Evolutionary conservation across 148 eudicot genomes (phyloP).

Genomic region (Pharnaceum exiguum): DNA sequence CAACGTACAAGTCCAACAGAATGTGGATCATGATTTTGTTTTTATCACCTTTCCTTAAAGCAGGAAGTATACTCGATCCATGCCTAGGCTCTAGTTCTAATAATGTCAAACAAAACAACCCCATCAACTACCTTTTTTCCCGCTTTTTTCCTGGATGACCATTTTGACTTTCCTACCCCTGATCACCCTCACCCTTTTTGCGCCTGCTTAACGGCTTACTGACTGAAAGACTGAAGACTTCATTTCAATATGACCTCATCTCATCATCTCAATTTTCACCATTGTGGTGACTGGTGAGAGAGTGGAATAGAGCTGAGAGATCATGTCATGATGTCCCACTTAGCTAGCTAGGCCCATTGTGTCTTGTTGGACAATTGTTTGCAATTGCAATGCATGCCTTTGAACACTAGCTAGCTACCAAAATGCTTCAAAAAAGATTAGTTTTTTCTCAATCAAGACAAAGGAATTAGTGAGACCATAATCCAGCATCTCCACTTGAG

Average conservation of each 20-base stretch:
- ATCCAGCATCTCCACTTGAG: conserved; percentile 34
- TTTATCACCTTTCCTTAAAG: conserved; percentile 23
- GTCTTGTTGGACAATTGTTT: too few species aligned
- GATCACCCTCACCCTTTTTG: conserved; percentile 8
- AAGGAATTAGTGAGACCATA: not conserved
- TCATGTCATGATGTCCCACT: conserved; percentile 39
- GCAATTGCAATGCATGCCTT: conserved; percentile 32
- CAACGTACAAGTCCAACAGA: too few species aligned
- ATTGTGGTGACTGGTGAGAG: not conserved
- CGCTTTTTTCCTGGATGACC: conserved; percentile 23
- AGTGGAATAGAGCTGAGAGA: not conserved
- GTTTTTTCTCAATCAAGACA: conserved; percentile 15
- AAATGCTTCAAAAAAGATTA: conserved; percentile 40
- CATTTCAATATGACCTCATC: not conserved
- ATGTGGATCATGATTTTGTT: conserved; percentile 26
- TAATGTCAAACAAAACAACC: conserved; percentile 35
- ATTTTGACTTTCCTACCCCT: conserved; percentile 21
- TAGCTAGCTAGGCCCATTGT: conserved; percentile 15
- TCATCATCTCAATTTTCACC: not conserved
- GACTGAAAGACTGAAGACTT: not conserved
- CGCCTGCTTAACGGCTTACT: conserved; percentile 27
- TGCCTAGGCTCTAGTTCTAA: not conserved
- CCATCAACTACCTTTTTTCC: conserved; percentile 20
- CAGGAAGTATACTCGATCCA: conserved; percentile 4
- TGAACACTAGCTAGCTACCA: conserved; percentile 50